Conservation (phyloP, 805 yeast species). For the Hanseniaspora taiwanica region DNA sequence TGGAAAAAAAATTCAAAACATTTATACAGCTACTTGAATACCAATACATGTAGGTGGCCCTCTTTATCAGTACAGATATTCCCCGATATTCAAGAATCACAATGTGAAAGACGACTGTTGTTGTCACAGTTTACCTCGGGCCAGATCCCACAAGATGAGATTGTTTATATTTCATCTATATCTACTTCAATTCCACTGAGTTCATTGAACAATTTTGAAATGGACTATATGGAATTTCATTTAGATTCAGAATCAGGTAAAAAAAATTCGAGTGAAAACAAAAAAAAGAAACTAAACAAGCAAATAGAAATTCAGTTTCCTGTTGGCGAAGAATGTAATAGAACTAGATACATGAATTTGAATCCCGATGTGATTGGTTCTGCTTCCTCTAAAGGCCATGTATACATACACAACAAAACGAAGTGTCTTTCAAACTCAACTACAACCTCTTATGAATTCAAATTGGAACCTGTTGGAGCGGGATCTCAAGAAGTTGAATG, state of each 20-base stretch:
- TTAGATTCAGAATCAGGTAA: constrained; percentile 17
- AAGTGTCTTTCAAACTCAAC: constrained; percentile 41
- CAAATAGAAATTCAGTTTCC: constrained; percentile 21
- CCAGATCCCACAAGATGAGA: constrained; percentile 23
- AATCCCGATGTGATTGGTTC: constrained; percentile 76
- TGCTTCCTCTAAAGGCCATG: constrained; percentile 50
- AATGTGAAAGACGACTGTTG: constrained; percentile 18
- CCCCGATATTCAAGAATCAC: constrained; percentile 28
- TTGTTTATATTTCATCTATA: constrained; percentile 16
- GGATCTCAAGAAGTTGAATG: constrained; percentile 28
- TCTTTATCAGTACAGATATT: constrained; percentile 59
- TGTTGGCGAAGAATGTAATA: constrained; percentile 56
- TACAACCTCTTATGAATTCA: constrained; percentile 5
- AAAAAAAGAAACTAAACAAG: constrained; percentile 11
- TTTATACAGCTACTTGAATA: constrained; percentile 59
- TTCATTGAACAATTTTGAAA: constrained; percentile 24
- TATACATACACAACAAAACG: constrained; percentile 67
- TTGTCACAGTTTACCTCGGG: constrained; percentile 24
- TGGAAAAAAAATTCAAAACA: constrained; percentile 81
- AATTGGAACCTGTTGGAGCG: constrained; percentile 14
- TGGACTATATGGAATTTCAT: constrained; percentile 26
- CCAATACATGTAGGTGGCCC: constrained; percentile 58
- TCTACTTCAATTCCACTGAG: constrained; percentile 22
- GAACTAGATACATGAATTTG: constrained; percentile 65
- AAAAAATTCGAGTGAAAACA: constrained; percentile 15